Conservation (phyloP, 148 eudicot genomes). For the Diospyros kaki region DNA sequence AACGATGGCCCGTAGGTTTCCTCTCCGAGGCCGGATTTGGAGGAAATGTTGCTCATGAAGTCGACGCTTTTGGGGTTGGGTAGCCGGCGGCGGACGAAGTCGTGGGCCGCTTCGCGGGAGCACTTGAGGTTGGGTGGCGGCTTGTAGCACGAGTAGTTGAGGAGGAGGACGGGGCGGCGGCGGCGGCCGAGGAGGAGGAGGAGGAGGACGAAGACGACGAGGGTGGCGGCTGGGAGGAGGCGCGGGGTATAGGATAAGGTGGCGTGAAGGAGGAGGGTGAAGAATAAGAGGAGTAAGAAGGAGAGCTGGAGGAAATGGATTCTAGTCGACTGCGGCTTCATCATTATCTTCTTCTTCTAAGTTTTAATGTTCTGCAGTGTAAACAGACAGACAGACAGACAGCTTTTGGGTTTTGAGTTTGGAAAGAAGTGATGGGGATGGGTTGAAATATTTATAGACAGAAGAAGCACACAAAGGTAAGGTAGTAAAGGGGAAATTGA, state of each 20-base stretch:
- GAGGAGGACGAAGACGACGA: neutral
- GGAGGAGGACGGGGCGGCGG: constrained; percentile 11
- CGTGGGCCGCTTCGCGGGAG: constrained; percentile 27
- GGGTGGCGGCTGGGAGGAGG: neutral
- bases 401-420: too few species aligned
- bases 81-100: constrained; percentile 31
- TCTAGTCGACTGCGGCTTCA: too few species aligned
- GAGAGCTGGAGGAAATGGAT: constrained; percentile 15
- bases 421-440: too few species aligned
- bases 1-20: constrained; percentile 71
- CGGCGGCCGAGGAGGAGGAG: constrained; percentile 8
- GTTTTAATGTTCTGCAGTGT: too few species aligned
- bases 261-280: constrained; percentile 27
- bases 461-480: too few species aligned
- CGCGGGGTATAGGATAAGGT: constrained; percentile 18
- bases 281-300: constrained; percentile 23
- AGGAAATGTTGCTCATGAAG: constrained; percentile 55
- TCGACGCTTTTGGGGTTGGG: constrained; percentile 26
- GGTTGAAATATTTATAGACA: too few species aligned
- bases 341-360: too few species aligned
- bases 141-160: constrained; percentile 41
- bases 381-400: too few species aligned
- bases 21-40: constrained; percentile 65
- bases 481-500: too few species aligned
- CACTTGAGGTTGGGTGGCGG: constrained; percentile 53